phyloP scores from a whole-genome alignment of 345 rosid genomes.

The Acer campestre region DNA sequence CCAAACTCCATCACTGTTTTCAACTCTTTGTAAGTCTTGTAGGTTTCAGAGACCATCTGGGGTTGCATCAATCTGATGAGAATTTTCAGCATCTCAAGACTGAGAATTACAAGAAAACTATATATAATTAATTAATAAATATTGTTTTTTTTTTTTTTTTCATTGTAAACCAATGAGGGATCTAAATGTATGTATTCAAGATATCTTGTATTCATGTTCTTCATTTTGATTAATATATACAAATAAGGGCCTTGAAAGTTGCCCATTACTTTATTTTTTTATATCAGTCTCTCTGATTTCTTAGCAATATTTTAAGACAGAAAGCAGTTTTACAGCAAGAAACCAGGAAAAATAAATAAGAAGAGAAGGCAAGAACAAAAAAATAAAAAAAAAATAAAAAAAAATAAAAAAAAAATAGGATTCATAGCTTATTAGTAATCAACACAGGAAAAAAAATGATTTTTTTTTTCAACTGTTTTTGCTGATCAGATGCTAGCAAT shows the following conservation, averaged over 20 bases:
- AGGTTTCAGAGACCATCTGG: slow-evolving; percentile 40
- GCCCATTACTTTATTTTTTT: neutral
- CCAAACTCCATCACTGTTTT: slow-evolving; percentile 54
- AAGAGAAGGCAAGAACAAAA: neutral
- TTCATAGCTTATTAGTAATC: neutral
- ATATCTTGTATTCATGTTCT: neutral
- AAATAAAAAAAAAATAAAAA: too few species aligned
- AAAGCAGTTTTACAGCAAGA: neutral
- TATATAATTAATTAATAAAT: neutral
- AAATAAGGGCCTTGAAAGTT: slow-evolving; percentile 9
- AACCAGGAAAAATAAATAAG: neutral
- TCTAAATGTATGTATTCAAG: slow-evolving; percentile 11
- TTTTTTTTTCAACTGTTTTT: too few species aligned
- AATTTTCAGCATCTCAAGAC: slow-evolving; percentile 1
- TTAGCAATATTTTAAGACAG: neutral
- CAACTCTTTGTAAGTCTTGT: slow-evolving; percentile 53
- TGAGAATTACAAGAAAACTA: slow-evolving; percentile 8
- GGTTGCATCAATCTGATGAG: slow-evolving; percentile 1
- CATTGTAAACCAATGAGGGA: neutral
- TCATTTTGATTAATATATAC: slow-evolving; percentile 8
- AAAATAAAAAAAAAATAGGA: too few species aligned
- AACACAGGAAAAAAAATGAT: too few species aligned
- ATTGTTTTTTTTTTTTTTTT: neutral
- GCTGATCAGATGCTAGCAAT: too few species aligned
- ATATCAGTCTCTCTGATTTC: neutral